Conservation (phyloP, 2,329 filamentous ascomycete species). For the Periconia sp. region DNA sequence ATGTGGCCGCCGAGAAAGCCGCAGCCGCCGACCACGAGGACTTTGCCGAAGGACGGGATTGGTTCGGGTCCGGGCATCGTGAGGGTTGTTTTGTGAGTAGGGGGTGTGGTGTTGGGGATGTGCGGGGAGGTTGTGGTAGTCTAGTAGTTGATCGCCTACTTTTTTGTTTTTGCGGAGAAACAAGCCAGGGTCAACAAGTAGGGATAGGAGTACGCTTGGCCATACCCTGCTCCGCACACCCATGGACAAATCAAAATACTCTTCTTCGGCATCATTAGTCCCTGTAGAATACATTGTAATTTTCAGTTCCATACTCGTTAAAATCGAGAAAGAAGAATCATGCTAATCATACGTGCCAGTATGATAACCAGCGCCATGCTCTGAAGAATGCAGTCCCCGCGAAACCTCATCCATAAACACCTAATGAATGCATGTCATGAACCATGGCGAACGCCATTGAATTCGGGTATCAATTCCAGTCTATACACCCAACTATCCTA, state of each 20-base stretch:
- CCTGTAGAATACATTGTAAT: no score
- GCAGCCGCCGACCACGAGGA: conserved; percentile 54
- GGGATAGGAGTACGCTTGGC: no score
- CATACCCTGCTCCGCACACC: no score
- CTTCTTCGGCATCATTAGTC: no score
- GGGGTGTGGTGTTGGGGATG: neutral
- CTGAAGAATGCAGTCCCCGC: neutral
- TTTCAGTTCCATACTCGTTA: no score
- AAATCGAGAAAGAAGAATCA: neutral
- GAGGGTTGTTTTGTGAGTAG: neutral
- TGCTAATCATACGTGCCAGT: neutral
- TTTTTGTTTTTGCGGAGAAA: neutral
- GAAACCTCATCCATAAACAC: conserved; percentile 1
- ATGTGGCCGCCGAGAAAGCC: conserved; percentile 57
- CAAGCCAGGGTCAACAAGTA: neutral
- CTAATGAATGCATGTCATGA: conserved; percentile 8
- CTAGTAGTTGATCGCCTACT: no score
- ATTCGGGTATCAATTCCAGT: conserved; percentile 10
- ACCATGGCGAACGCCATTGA: neutral
- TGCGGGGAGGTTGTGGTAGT: no score
- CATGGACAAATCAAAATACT: no score
- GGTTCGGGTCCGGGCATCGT: conserved; percentile 7
- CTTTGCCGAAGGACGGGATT: conserved; percentile 45
- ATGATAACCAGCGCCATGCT: neutral
- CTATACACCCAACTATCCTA: no score